Evolutionary conservation across 768 basidiomycete genomes (phyloP).

Genomic region (Russula dissimulans): DNA sequence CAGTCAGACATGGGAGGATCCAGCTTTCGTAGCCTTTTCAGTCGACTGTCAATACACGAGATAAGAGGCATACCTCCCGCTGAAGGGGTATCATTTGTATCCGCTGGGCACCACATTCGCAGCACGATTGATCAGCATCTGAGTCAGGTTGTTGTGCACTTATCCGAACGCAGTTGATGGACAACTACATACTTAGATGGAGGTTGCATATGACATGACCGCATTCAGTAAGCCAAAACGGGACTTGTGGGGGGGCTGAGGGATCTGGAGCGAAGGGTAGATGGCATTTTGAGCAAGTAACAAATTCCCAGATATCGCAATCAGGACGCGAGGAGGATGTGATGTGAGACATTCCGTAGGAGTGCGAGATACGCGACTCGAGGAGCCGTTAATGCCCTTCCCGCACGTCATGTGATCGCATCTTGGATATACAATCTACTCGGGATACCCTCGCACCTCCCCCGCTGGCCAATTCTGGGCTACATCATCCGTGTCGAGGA

Average conservation of each 20-base stretch:
- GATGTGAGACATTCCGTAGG: conserved; percentile 2
- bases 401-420: no score
- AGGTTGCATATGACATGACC: conserved; percentile 80
- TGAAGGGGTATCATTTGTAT: conserved; percentile 70
- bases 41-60: background rate
- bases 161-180: background rate
- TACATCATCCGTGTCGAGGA: background rate
- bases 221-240: conserved; percentile 87
- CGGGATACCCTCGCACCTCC: conserved; percentile 2
- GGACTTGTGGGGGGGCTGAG: conserved; percentile 44
- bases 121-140: conserved; percentile 70
- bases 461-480: background rate
- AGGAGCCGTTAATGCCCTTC: no score
- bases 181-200: conserved; percentile 56
- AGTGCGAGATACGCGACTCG: no score
- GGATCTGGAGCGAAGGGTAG: conserved; percentile 49
- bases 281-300: conserved; percentile 60
- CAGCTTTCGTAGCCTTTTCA: conserved; percentile 38
- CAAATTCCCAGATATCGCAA: conserved; percentile 63
- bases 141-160: background rate
- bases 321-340: conserved; percentile 19
- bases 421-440: background rate
- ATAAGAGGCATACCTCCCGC: conserved; percentile 43
- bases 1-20: conserved; percentile 75
- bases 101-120: conserved; percentile 51